A percentile compares a stretch with the other conserved stretches of the same genome.
Evolutionary conservation across 2,329 filamentous ascomycete genomes (phyloP).

Genomic region (Colletotrichum noveboracense): DNA sequence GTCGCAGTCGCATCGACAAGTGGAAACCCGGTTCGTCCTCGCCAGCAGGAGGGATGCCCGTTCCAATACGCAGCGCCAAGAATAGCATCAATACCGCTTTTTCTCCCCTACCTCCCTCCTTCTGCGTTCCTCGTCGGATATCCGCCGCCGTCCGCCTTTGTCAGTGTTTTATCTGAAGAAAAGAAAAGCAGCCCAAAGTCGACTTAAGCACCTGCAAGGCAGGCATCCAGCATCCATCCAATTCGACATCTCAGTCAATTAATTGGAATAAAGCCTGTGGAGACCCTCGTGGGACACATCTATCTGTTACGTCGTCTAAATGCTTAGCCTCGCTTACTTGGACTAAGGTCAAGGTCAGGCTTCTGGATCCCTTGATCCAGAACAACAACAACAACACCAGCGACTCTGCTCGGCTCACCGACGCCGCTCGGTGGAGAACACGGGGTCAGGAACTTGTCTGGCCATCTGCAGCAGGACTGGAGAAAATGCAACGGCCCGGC

Average conservation of each 20-base stretch:
- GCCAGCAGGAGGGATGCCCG: background rate
- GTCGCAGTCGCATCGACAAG: background rate
- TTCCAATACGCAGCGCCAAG: background rate
- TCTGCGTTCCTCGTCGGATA: conserved; percentile 4
- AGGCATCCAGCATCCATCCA: background rate
- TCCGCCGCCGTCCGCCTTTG: background rate
- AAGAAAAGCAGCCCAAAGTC: background rate
- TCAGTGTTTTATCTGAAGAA: conserved; percentile 14
- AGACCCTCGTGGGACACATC: background rate
- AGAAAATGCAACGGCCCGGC: conserved; percentile 11
- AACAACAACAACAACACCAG: background rate
- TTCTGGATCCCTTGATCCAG: background rate
- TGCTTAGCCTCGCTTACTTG: conserved; percentile 15
- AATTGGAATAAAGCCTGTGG: background rate
- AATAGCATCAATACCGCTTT: conserved; percentile 6
- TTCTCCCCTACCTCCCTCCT: background rate
- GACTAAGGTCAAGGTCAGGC: background rate
- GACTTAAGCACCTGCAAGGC: background rate
- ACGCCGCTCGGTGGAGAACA: conserved; percentile 6
- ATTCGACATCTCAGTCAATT: background rate
- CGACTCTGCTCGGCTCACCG: background rate
- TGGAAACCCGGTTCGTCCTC: background rate
- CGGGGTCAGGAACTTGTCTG: background rate
- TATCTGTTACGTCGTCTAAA: conserved; percentile 17
- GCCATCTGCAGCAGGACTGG: background rate